phyloP scores from a whole-genome alignment of 2,329 filamentous ascomycete species.

The Penicillium sp. region DNA sequence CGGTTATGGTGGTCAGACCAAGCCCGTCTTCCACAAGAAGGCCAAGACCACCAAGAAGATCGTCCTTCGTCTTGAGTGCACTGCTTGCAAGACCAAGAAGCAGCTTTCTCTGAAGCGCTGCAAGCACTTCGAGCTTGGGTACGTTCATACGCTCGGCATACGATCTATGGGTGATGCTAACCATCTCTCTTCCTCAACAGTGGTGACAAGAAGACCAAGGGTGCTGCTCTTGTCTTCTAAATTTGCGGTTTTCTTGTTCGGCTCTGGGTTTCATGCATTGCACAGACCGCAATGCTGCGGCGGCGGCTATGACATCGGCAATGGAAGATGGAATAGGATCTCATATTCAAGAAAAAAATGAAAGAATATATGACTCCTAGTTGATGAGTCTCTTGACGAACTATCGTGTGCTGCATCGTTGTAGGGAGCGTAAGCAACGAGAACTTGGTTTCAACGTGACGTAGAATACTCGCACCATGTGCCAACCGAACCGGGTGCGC shows the following conservation, averaged over 20 bases:
- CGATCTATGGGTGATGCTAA: too few relatives aligned
- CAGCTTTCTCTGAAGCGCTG: slow-evolving; percentile 98
- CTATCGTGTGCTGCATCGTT: too few relatives aligned
- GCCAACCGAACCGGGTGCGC: too few relatives aligned
- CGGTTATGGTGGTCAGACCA: slow-evolving; percentile 99
- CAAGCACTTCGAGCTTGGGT: slow-evolving; percentile 99
- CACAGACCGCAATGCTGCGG: slow-evolving; percentile 27
- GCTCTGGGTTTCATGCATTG: slow-evolving; percentile 37
- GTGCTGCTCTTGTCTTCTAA: slow-evolving; percentile 99
- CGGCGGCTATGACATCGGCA: slow-evolving; percentile 34
- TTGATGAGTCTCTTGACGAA: slow-evolving; percentile 22
- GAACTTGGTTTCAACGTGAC: too few relatives aligned
- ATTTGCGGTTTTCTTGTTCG: slow-evolving; percentile 39
- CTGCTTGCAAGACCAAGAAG: slow-evolving; percentile 93
- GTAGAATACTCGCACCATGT: too few relatives aligned
- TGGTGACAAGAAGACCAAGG: slow-evolving; percentile 99
- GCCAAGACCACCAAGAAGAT: slow-evolving; percentile 99
- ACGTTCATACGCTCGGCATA: slow-evolving; percentile 54
- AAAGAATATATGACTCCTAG: slow-evolving; percentile 29
- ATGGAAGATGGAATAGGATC: slow-evolving; percentile 38
- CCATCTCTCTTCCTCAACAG: slow-evolving; percentile 44
- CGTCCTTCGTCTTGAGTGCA: slow-evolving; percentile 96
- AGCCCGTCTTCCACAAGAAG: slow-evolving; percentile 99
- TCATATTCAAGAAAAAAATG: slow-evolving; percentile 34
- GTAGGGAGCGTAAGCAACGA: too few relatives aligned